Base-by-base conservation (phyloP, 2,329 filamentous ascomycete genomes). In the Microsporum ferrugineum region DNA sequence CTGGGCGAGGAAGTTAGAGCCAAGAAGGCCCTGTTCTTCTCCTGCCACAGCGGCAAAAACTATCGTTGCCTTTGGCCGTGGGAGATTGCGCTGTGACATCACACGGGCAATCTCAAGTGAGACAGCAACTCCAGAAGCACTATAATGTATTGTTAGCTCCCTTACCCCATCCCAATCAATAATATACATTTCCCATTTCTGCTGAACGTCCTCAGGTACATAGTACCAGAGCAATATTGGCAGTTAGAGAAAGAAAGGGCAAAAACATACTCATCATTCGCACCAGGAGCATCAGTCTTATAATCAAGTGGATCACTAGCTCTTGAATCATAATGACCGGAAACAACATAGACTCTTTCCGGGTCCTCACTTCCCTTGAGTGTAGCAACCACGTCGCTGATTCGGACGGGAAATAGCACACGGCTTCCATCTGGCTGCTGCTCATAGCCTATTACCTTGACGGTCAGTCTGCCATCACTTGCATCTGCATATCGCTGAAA, bases 41-140 rank as follows among this genome's bases (percentile, higher is more conserved):
- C 61, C 61, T 29, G 61, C 61, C 27, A 62, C 61, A n/a, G 61
- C 61, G n/a, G 61, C 61, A 27, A 62, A 62, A 39, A 60, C 57
- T 45, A 62, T 57, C 8, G 61, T 62, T 59, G 61, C 61, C 23
- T 34, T 57, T 34, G 41, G 57, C 3, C 61, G 57, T 45, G 61
- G 61, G 41, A 62, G 29, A 2, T 51, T 38, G 33, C 47, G 61
- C 43, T 62, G 57, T 31, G 61, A 62, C 61, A 62, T 62, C 1
- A 62, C 61, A 43, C 61, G 61, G 5, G 61, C 61, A 33, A 62
- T 47, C 41, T 62, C 61, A 49, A 62, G 61, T 7, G 61, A 62
- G 47, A 62, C 57, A 36, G 61, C 57, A 51, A 62, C 61, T 12
- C 61, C 61, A 6, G 61, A 62, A 23, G 61, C 61, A 31, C 61